A percentile compares a stretch with the other conserved stretches of the same genome.
Conservation (phyloP, 2,329 filamentous ascomycete species). For the Sporothrix curviconia region DNA sequence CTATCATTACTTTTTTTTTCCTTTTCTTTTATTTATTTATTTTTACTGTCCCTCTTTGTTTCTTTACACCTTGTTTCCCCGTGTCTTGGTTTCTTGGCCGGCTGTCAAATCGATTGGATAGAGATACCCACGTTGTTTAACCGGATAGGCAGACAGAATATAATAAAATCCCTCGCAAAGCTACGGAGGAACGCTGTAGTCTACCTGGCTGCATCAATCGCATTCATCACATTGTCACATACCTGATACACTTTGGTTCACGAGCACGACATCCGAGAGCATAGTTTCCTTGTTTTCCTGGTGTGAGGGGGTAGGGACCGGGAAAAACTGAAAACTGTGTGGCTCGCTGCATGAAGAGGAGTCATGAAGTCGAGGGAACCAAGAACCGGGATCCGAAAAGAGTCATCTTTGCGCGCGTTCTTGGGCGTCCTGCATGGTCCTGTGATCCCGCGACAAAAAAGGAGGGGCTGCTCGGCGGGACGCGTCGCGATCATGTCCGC, state of each 20-base stretch:
- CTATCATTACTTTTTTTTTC: not conserved
- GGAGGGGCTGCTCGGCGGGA: not conserved
- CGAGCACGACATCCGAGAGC: not conserved
- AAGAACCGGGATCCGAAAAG: not conserved
- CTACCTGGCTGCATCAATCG: not conserved
- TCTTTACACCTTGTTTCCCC: not conserved
- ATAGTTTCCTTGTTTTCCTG: not conserved
- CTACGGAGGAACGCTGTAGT: not conserved
- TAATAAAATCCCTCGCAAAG: not conserved
- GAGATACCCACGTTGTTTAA: slow-evolving; percentile 14
- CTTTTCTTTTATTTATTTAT: not conserved
- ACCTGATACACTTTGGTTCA: not conserved
- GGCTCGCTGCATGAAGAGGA: not conserved
- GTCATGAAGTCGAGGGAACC: not conserved
- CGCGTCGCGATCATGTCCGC: not conserved
- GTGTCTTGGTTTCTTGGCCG: not conserved
- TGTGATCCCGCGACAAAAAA: not conserved
- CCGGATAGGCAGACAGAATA: not conserved
- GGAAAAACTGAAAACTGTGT: not conserved
- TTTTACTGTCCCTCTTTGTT: slow-evolving; percentile 1
- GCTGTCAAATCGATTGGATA: slow-evolving; percentile 15
- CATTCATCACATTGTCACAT: not conserved
- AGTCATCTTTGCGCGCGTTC: slow-evolving; percentile 5
- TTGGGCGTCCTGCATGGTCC: not conserved
- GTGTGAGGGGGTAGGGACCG: not conserved